A percentile compares a stretch with the other conserved stretches of the same genome.
Conservation (phyloP, 1,284 basidiomycete genomes). For the Heterobasidion parviporum region DNA sequence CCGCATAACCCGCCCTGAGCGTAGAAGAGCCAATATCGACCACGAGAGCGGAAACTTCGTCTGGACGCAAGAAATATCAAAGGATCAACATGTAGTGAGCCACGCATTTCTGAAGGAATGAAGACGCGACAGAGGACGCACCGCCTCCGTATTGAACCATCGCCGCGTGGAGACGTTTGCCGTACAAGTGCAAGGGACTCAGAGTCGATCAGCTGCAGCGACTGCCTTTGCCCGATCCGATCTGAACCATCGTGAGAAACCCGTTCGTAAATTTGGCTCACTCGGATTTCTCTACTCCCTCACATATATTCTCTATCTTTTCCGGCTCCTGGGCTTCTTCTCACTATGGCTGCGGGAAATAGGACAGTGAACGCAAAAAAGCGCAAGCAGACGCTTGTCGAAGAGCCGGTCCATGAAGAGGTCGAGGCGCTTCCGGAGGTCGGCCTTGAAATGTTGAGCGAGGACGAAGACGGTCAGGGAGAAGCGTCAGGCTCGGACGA, state of each 20-base stretch:
- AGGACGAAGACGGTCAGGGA: constrained; percentile 52
- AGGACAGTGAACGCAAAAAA: constrained; percentile 35
- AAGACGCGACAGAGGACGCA: constrained; percentile 13
- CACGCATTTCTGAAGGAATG: not conserved
- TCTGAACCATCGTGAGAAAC: constrained; percentile 15
- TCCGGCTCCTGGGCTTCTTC: not conserved
- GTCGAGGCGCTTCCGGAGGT: constrained; percentile 26
- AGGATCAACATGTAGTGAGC: not conserved
- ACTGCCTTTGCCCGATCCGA: constrained; percentile 20
- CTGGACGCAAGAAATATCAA: constrained; percentile 27
- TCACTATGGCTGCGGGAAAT: constrained; percentile 26
- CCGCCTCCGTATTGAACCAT: constrained; percentile 75
- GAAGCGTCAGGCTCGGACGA: constrained; percentile 33
- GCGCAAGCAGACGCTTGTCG: constrained; percentile 38
- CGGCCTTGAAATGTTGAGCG: constrained; percentile 60
- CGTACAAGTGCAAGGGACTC: constrained; percentile 2
- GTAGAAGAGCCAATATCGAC: constrained; percentile 91
- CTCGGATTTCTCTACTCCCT: not conserved
- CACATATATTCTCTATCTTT: constrained; percentile 1
- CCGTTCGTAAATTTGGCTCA: not conserved
- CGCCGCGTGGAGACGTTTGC: not conserved
- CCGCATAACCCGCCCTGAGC: constrained; percentile 91
- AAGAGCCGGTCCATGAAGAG: constrained; percentile 23
- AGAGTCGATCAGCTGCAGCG: constrained; percentile 1
- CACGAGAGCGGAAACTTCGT: constrained; percentile 93